Base-by-base conservation (phyloP, 306 rosid genomes). In the Senna tora region DNA sequence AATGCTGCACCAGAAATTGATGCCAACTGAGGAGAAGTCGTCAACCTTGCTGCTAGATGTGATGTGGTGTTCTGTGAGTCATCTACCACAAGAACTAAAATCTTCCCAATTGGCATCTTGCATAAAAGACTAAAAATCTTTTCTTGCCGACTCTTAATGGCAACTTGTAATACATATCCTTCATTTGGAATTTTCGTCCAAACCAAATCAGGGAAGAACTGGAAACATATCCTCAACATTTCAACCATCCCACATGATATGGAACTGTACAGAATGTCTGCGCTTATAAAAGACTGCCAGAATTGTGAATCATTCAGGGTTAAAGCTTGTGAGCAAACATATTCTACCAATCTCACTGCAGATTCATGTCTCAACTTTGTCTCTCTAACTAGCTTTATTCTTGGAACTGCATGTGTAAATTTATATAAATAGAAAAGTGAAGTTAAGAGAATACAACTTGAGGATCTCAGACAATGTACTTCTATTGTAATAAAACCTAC, bases 1-100 rank as follows among this genome's bases (percentile, higher is more conserved):
- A 81, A 78, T 30, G 85, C 84, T 71, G 88, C 72, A 52, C 93
- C 87, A 11, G 88, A 61, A 77, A 85, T 39, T 33, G 84, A 60
- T 8, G 65, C 68, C 13, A 72, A 79, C 61, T 77, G 76, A 74
- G 75, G n/a, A 45, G 53, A 68, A 60, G 82, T 74, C 25, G 64
- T 58, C 43, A 77, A 67, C 79, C 66, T 85, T 79, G 85, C 90
- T 20, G 87, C 88, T 59, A 68, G 38, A 72, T 85, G 88, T 73
- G 87, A 81, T 72, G 87, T 64, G 54, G 82, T 65, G 66, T 84
- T 81, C 19, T 68, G 72, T 13, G 84, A 57, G 45, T 68, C 82
- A 45, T 79, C 82, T 19, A 78, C 15, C 21, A 46, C 14, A 28
- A 74, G 0, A 16, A 77, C 41, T 39, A 80, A 49, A 36, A 57